Evolutionary conservation across 2,329 filamentous ascomycete species (phyloP), one percentile per base, ranked within the genome.

Genomic region (Aspergillus sp.): DNA sequence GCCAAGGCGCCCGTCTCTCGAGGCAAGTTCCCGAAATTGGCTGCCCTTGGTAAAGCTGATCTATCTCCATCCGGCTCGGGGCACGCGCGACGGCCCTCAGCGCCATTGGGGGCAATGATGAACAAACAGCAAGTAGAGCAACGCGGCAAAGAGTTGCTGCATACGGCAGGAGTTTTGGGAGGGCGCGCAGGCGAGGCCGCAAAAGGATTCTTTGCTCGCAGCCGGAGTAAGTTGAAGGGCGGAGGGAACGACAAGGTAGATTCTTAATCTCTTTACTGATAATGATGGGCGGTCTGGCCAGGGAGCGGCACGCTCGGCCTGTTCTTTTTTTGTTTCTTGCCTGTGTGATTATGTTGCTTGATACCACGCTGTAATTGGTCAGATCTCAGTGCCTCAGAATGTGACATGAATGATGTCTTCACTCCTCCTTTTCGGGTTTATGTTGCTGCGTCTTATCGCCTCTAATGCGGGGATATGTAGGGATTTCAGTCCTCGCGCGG

Each of bases 141-240:
- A 41, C 94, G 93, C 80, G 89, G 93, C 74, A 97, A 97, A 79
- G 92, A 96, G 70, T 80, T 97, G 28, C 84, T 97, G 72, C 91
- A 95, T 66, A 89, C 89, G 21, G 93, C 93, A 57, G 92, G 91
- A 56, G 79, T 87, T 17, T 80, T 89, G 60, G 85, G 88, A 62
- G 87, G 87, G 23, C 89, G 89, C 70, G 87, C 87, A 32, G 85
- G 86, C 64, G 92, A 91, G 73, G 91, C 92, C 60, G 92, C 93
- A 52, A 97, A 97, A 80, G 94, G 93, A 55, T 78, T 97, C 65
- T 89, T 97, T 75, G 92, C 90, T 66, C 96, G 96, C 80, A 91
- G 93, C 67, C 94, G 91, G 79, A 94, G 86, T 79, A 94, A 91
- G 77, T 87, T 97, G 71, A 81, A 82, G 73, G 85, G 85, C 65